A percentile compares a stretch with the other conserved stretches of the same genome.
Evolutionary conservation across 2,329 filamentous ascomycete species (phyloP).

Genomic region (Venturia oleaginea): DNA sequence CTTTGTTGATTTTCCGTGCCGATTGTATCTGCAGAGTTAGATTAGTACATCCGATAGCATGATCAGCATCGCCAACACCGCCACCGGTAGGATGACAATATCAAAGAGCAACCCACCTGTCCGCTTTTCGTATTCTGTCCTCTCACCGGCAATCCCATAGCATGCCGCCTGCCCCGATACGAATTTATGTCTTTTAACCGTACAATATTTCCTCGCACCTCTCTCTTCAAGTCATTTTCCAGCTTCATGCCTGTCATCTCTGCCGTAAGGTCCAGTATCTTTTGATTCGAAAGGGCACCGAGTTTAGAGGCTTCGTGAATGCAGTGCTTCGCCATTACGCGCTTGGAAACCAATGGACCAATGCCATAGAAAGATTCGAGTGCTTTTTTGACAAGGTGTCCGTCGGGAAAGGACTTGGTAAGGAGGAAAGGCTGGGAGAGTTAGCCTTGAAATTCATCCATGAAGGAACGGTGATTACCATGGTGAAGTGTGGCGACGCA

Average conservation of each 20-base stretch:
- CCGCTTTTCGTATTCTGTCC: constrained; percentile 68
- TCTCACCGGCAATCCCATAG: constrained; percentile 82
- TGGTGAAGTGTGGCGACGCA: background rate
- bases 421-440: constrained; percentile 62
- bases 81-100: background rate
- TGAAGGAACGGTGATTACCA: background rate
- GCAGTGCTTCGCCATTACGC: constrained; percentile 78
- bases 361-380: constrained; percentile 83
- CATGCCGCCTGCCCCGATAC: constrained; percentile 82
- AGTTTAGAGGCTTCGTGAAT: constrained; percentile 79
- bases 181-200: constrained; percentile 83
- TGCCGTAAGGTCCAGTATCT: constrained; percentile 71
- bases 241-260: constrained; percentile 88
- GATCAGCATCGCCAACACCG: too few species aligned
- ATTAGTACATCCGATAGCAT: too few species aligned
- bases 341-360: constrained; percentile 57
- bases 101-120: background rate
- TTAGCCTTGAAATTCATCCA: constrained; percentile 14
- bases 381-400: constrained; percentile 71
- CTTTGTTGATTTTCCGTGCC: background rate
- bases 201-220: constrained; percentile 75
- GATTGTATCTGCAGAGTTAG: background rate
- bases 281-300: constrained; percentile 63
- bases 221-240: constrained; percentile 73
- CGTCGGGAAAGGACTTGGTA: constrained; percentile 77